Conservation (phyloP, 257 asterid genomes). For the Ballota nigra region DNA sequence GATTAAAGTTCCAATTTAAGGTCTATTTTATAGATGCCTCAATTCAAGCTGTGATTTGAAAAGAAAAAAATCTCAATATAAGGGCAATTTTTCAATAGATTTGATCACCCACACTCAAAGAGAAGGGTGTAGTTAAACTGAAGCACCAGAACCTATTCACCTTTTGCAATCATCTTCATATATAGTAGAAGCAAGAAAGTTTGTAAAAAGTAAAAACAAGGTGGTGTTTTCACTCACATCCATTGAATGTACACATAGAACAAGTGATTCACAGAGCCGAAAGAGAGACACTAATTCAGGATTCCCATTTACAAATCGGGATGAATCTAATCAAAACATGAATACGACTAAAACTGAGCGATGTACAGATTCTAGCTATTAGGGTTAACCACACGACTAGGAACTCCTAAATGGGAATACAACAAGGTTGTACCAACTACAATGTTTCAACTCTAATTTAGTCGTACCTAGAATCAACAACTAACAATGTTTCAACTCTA, state of each 20-base stretch:
- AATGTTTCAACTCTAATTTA: conserved; percentile 6
- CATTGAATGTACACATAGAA: background rate
- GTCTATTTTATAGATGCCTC: no score
- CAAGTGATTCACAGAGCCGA: background rate
- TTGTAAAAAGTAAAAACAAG: no score
- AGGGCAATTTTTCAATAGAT: no score
- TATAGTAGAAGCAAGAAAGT: no score
- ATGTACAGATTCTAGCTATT: background rate
- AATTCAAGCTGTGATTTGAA: no score
- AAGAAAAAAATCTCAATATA: no score
- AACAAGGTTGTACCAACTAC: conserved; percentile 9
- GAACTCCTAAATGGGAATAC: conserved; percentile 7
- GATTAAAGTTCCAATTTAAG: no score
- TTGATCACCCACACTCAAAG: no score
- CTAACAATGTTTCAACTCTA: conserved; percentile 15
- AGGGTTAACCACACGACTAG: conserved; percentile 8
- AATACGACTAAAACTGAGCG: background rate
- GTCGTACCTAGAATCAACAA: conserved; percentile 22
- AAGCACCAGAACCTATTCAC: no score
- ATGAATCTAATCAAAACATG: background rate
- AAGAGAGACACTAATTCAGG: background rate
- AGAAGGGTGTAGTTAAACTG: no score
- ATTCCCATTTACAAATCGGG: background rate
- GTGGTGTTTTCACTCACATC: background rate
- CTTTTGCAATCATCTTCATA: background rate